A percentile compares a stretch with the other conserved stretches of the same genome.
Conservation (phyloP, 495 filamentous ascomycete species). For the Talaromyces borbonicus region DNA sequence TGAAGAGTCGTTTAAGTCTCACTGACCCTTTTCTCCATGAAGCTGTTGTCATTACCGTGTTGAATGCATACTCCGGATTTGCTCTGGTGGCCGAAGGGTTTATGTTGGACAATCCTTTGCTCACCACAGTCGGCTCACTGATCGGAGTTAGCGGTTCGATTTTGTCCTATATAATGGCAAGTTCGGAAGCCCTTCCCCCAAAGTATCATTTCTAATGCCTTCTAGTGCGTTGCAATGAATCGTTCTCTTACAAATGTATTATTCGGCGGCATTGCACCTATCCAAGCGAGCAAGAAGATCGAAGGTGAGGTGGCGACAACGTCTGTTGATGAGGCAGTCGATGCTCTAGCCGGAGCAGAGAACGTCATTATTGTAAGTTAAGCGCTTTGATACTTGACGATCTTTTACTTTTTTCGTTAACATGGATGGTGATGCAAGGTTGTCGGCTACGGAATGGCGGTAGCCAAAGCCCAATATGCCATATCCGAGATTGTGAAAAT, state of each 20-base stretch:
- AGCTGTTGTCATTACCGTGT: slow-evolving; percentile 71
- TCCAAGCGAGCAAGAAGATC: slow-evolving; percentile 55
- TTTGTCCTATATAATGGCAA: slow-evolving; percentile 63
- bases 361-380: slow-evolving; percentile 57
- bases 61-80: slow-evolving; percentile 80
- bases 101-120: slow-evolving; percentile 74
- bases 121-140: slow-evolving; percentile 68
- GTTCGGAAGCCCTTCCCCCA: background rate
- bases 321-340: slow-evolving; percentile 63
- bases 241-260: slow-evolving; percentile 69
- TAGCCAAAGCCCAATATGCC: slow-evolving; percentile 78
- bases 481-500: slow-evolving; percentile 67
- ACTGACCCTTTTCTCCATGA: slow-evolving; percentile 4
- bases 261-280: slow-evolving; percentile 63
- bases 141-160: slow-evolving; percentile 78
- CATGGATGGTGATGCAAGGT: slow-evolving; percentile 19
- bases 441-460: slow-evolving; percentile 81
- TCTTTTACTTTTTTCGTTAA: background rate
- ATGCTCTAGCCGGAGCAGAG: slow-evolving; percentile 57
- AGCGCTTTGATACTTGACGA: background rate
- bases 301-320: slow-evolving; percentile 64
- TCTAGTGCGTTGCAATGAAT: slow-evolving; percentile 74
- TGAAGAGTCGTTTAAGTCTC: background rate
- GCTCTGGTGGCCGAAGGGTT: slow-evolving; percentile 75
- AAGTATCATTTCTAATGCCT: background rate